Evolutionary conservation across 1,284 basidiomycete species (phyloP), one percentile per base, ranked within the genome.

Genomic region (Cryptococcus amylolentus): DNA sequence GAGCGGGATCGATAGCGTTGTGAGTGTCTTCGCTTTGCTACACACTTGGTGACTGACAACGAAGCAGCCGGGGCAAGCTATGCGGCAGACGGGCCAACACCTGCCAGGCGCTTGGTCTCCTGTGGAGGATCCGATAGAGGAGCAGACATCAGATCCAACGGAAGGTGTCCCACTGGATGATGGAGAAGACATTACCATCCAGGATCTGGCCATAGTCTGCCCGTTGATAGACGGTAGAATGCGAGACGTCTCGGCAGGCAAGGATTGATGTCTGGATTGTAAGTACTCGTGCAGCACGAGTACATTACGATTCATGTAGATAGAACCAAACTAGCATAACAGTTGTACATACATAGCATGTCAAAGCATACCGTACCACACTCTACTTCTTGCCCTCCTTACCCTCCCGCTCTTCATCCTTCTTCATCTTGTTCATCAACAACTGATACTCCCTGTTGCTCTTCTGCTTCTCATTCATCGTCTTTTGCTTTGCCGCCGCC

Each of bases 191-290:
- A 18, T 35, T 13, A 38, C 35, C 9, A 23, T 46, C 18, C 20
- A 81, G 9, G 84, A 89, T 65, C 68, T 91, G 56, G 77, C 86
- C 2, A 80, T 83, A 7, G 84, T 90, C 18, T 81, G 84, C 55
- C 89, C 88, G 0, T 75, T 81, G 42, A 78, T 88, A 27, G 89
- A 92, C 72, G 88, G 86, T 2, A 80, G 89, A 58, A 71, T 91
- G 65, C 84, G 80, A 65, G 84, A 91, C 59, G 56, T 62, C 16
- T 51, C 51, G 18, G 60, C 50, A 10, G 56, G 49, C 9, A 56
- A 54, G 14, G 5, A 31, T 5, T 54, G 27, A 35, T n/a, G 43
- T 13, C 14, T n/a, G 18, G n/a, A 52, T 40, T 16, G 23, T 23
- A 23, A 23, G 23, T 23, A 23, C 23, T 23, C 23, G 23, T 23